Evolutionary conservation across 2,329 filamentous ascomycete genomes (phyloP), one percentile per base, ranked within the genome.

Genomic region (Cladorrhinum sp.): DNA sequence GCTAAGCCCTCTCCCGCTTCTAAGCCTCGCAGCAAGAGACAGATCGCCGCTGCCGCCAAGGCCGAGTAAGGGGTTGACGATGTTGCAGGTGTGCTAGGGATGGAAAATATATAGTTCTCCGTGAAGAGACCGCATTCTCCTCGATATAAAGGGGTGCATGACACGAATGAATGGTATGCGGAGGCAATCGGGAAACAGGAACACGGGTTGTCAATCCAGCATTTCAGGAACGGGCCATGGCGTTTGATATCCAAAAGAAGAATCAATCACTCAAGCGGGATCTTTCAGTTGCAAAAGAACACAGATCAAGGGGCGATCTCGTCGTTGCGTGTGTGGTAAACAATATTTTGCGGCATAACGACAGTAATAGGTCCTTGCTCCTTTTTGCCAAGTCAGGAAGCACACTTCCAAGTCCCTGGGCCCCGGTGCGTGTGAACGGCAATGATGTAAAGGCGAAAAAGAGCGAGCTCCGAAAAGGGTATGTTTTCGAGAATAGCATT

Each of bases 11-110:
- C 81, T 66, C 85, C 85, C 71, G 86, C 87, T 79, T 75, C 78
- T 73, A 96, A 96, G 87, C 82, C 83, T 71, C 85, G 92, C 74
- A 92, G 93, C 71, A 82, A 82, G 69, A 91, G 92, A 84, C 91
- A 90, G 72, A 84, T 84, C 81, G 88, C 90, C 83, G 88, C 87
- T 67, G 83, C 81, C 57, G 79, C 77, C 68, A 76, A 78, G 72
- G 41, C 53, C 53, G 77, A 78, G 68, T 76, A 75, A 68, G 60
- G 60, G 62, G 32, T 38, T 51, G 16, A 50, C 23, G 50, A 57
- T 58, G 55, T 54, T 50, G 29, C 24, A 50, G 13, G 49, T 27
- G 48, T 50, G 29, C 2, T n/a, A 55, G 56, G 50, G 38, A 41
- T 38, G 55, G 61, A 57, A 63, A 32, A 57, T 58, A 58, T 27